Percentiles rank a stretch among this genome's conserved stretches.
Conservation (phyloP, 768 basidiomycete species). For the Cystoderma amianthinum region DNA sequence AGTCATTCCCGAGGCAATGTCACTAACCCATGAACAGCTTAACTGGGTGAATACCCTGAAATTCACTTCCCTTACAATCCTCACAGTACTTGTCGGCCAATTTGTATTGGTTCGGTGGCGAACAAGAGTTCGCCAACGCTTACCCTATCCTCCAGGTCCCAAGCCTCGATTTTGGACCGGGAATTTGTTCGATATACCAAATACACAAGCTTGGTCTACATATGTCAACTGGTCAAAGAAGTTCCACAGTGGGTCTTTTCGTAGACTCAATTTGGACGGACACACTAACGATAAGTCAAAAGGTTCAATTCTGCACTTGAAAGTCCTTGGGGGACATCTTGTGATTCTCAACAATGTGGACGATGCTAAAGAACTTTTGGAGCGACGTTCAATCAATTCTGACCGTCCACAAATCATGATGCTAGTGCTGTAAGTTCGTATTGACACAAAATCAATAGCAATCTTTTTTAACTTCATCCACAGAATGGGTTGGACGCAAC, state of each 20-base stretch:
- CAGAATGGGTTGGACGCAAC: slow-evolving; percentile 3
- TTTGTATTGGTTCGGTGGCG: too few species aligned
- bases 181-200: slow-evolving; percentile 28
- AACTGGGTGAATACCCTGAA: too few species aligned
- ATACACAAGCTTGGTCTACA: slow-evolving; percentile 19
- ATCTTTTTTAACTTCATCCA: background rate
- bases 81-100: too few species aligned
- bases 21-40: too few species aligned
- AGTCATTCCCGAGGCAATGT: too few species aligned
- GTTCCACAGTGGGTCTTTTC: slow-evolving; percentile 6
- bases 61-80: too few species aligned
- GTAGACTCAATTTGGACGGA: too few species aligned
- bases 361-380: slow-evolving; percentile 16
- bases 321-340: slow-evolving; percentile 12
- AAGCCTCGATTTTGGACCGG: slow-evolving; percentile 25
- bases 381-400: slow-evolving; percentile 19
- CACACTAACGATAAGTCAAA: too few species aligned
- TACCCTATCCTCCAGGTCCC: slow-evolving; percentile 26
- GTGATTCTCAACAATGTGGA: slow-evolving; percentile 15
- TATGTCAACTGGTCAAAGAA: slow-evolving; percentile 27
- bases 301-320: slow-evolving; percentile 19
- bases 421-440: slow-evolving; percentile 10
- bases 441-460: too few species aligned
- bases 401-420: slow-evolving; percentile 14
- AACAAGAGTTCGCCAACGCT: background rate